These are phyloP conservation scores for Exophiala aquamarina DNA, from an alignment of 2,329 filamentous ascomycete species.

Conservation along the genomic window DNA sequence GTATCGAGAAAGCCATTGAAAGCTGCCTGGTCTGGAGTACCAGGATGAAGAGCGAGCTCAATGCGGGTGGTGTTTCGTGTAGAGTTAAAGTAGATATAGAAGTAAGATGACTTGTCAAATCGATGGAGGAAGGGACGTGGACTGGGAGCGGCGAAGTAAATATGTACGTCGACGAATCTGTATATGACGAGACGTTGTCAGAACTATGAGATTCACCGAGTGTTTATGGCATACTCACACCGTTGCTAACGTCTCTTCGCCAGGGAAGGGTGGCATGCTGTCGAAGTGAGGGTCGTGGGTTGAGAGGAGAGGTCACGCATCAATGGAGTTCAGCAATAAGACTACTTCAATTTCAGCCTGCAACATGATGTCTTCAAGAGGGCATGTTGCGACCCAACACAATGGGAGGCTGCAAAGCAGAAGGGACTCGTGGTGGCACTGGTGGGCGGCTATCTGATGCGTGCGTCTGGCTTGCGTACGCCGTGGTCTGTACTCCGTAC, in stretches of 20 bases:
- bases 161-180: slow-evolving; percentile 65
- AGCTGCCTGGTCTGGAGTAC: slow-evolving; percentile 63
- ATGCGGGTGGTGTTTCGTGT: slow-evolving; percentile 54
- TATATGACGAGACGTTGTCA: neutral
- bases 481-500: no score
- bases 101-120: slow-evolving; percentile 64
- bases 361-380: no score
- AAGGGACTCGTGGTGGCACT: no score
- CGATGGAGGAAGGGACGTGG: slow-evolving; percentile 59
- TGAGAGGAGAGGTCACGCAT: neutral
- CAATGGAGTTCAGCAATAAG: neutral
- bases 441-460: no score
- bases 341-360: no score
- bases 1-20: slow-evolving; percentile 58
- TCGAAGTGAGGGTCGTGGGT: neutral
- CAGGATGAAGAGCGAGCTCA: slow-evolving; percentile 64
- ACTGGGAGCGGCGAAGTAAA: slow-evolving; percentile 59
- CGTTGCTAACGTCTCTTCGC: slow-evolving; percentile 48
- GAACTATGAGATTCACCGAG: slow-evolving; percentile 8
- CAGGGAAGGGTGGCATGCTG: slow-evolving; percentile 45
- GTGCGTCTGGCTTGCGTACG: no score
- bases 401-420: no score
- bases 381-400: no score
- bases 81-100: slow-evolving; percentile 63
- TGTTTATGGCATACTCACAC: slow-evolving; percentile 38